Evolutionary conservation across 352 stramenopile species (phyloP), one percentile per base, ranked within the genome.

Genomic region (Globisporangium carolinianum): DNA sequence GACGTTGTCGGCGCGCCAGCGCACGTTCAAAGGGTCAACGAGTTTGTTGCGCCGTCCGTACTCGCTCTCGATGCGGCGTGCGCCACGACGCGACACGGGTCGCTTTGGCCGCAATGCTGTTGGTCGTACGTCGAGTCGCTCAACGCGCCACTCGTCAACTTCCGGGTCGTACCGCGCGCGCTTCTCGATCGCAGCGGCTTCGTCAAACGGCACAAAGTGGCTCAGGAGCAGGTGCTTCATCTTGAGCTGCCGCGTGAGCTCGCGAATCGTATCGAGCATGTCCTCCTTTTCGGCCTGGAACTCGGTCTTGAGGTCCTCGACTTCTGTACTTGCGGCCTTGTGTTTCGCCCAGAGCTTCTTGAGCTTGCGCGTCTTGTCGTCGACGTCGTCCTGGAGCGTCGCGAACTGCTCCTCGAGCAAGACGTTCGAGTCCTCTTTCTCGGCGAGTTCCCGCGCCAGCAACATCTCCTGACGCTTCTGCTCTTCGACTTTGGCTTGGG

Each of bases 261-360:
- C 87, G 10, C 96, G 83, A 43, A 98, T 96, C 5, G 89, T 96
- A 53, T 98, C 90, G 18, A 98, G 80, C 83, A 98, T 96, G 62
- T 98, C 93, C 61, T 97, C 89, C 49, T 96, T 94, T 66, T 98
- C 96, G 4, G 71, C 68, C 69, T 98, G 85, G 64, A 98, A 98
- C 67, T 98, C 95, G 36, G 73, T 65, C 58, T 96, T 85, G 15
- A 98, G 78, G 59, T 98, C 95, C 52, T 96, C 84, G 7, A 98
- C 83, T 60, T 98, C 95, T 6, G 72, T 83, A 46, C 83, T 83
- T 7, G 85, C 83, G 2, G 83, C 80, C 58, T 97, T 91, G 67
- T 97, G 96, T 70, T 98, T 98, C 14, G 69, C 71, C 79, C 82
- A 97, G 14, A 98, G 67, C 63, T 98, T 98, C 61, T 98, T 97